Percentiles rank a stretch among this genome's conserved stretches.
phyloP scores from a whole-genome alignment of 768 basidiomycete genomes.

The Leccinum olivaceopallidum region DNA sequence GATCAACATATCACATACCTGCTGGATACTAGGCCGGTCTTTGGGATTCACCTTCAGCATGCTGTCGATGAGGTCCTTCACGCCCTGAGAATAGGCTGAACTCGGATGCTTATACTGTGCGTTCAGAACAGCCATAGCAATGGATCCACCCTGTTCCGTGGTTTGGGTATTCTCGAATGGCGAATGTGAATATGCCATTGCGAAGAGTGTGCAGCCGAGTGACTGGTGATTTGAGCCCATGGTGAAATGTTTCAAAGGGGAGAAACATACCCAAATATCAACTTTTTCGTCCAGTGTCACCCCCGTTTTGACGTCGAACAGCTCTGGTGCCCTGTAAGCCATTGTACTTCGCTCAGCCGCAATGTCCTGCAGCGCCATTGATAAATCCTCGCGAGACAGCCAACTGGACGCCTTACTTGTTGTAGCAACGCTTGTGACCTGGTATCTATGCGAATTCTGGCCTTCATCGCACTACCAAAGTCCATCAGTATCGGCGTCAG shows the following conservation, averaged over 20 bases:
- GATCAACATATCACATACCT: conserved; percentile 47
- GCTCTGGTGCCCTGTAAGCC: conserved; percentile 96
- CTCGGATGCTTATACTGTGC: conserved; percentile 90
- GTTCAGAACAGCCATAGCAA: conserved; percentile 96
- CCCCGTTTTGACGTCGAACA: conserved; percentile 97
- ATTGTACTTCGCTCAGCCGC: conserved; percentile 98
- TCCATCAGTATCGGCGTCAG: conserved; percentile 91
- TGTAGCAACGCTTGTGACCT: conserved; percentile 87
- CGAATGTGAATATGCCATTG: conserved; percentile 92
- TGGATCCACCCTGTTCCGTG: conserved; percentile 92
- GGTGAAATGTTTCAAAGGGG: background rate
- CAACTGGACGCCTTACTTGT: conserved; percentile 55
- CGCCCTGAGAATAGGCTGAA: conserved; percentile 83
- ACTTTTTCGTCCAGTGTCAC: conserved; percentile 88
- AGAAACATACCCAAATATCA: conserved; percentile 82
- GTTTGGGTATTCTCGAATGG: conserved; percentile 94
- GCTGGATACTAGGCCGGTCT: conserved; percentile 82
- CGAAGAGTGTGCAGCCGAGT: conserved; percentile 92
- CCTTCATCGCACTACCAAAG: conserved; percentile 90
- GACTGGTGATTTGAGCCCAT: conserved; percentile 55
- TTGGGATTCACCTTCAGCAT: conserved; percentile 84
- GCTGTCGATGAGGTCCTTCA: conserved; percentile 78
- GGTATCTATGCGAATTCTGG: conserved; percentile 77
- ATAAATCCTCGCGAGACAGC: conserved; percentile 4
- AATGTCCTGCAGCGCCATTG: conserved; percentile 62